phyloP scores from a whole-genome alignment of 2,329 filamentous ascomycete genomes.

The Fusarium albidum region DNA sequence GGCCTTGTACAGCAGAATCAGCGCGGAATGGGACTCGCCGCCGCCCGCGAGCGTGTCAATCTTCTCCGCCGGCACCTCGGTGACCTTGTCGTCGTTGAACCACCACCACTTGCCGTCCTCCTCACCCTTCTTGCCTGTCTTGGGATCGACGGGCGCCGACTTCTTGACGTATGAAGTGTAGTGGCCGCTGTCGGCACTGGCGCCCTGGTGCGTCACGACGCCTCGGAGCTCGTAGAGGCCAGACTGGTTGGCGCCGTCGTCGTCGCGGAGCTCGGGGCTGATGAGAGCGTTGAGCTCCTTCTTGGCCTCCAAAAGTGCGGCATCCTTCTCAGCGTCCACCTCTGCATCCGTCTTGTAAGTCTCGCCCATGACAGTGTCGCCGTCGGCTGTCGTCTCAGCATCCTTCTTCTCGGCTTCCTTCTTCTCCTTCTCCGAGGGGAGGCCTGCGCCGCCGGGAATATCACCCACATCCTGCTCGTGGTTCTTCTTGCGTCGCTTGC shows the following conservation, averaged over 20 bases:
- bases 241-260: constrained; percentile 89
- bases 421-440: constrained; percentile 60
- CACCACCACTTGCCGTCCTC: constrained; percentile 99
- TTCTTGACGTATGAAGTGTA: constrained; percentile 99
- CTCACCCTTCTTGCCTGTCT: constrained; percentile 78
- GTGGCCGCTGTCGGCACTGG: constrained; percentile 95
- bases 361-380: constrained; percentile 77
- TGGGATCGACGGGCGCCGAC: constrained; percentile 73
- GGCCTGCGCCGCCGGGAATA: constrained; percentile 54
- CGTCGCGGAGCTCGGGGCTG: constrained; percentile 74
- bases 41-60: constrained; percentile 90
- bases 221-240: constrained; percentile 94
- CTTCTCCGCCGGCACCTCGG: constrained; percentile 89
- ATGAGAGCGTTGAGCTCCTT: constrained; percentile 86
- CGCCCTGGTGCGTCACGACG: constrained; percentile 95
- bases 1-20: constrained; percentile 81
- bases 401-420: constrained; percentile 60
- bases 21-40: constrained; percentile 84
- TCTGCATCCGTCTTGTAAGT: constrained; percentile 94
- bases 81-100: constrained; percentile 99
- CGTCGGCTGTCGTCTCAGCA: constrained; percentile 58
- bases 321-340: constrained; percentile 84
- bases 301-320: constrained; percentile 79
- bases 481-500: constrained; percentile 85
- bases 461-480: constrained; percentile 57